A percentile compares a stretch with the other conserved stretches of the same genome.
phyloP scores from a whole-genome alignment of 345 rosid species.

The Durio zibethinus region DNA sequence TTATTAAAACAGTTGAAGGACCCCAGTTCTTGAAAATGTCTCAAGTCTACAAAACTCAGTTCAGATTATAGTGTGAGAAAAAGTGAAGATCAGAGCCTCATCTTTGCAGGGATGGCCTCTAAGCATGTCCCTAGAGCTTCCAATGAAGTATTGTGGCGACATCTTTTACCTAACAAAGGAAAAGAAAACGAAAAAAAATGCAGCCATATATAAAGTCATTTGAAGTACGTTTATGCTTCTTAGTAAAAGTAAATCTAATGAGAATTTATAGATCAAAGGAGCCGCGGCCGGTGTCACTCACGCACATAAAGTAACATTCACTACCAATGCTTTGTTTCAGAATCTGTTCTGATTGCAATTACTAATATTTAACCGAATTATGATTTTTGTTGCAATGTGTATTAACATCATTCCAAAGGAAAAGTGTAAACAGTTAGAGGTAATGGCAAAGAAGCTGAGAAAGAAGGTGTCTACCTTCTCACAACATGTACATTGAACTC shows the following conservation, averaged over 20 bases:
- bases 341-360: not conserved
- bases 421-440: not conserved
- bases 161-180: slow-evolving; percentile 85
- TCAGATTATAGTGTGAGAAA: slow-evolving; percentile 13
- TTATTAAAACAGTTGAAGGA: slow-evolving; percentile 1
- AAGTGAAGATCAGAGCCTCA: slow-evolving; percentile 29
- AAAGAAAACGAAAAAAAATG: slow-evolving; percentile 27
- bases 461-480: slow-evolving; percentile 59
- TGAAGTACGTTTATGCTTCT: not conserved
- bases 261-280: slow-evolving; percentile 1
- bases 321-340: slow-evolving; percentile 13
- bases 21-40: slow-evolving; percentile 19
- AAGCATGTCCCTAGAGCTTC: slow-evolving; percentile 71
- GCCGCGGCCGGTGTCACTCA: not conserved
- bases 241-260: slow-evolving; percentile 8
- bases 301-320: slow-evolving; percentile 69
- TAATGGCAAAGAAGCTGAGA: not conserved
- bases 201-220: slow-evolving; percentile 44
- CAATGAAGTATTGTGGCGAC: slow-evolving; percentile 99
- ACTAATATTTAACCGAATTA: too few species aligned
- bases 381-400: too few species aligned
- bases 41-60: slow-evolving; percentile 29
- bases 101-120: slow-evolving; percentile 31
- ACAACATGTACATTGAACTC: slow-evolving; percentile 56
- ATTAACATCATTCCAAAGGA: too few species aligned